phyloP scores from a whole-genome alignment of 176 grass and related monocot genomes.

The Oryza coarctata region DNA sequence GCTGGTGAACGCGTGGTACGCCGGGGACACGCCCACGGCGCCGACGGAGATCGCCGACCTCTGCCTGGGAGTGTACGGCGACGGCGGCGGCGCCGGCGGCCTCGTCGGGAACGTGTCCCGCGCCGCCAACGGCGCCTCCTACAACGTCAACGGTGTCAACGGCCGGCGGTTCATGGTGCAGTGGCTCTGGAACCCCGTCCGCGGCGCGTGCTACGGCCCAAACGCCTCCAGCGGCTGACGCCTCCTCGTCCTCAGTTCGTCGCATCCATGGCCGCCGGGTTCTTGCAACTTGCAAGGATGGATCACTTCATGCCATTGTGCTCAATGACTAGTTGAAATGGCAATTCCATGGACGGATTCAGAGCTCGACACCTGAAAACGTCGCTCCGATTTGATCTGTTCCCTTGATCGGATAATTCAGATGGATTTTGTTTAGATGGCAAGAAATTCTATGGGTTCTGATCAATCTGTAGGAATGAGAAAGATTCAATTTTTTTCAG shows the following conservation, averaged over 20 bases:
- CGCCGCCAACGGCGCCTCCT: slow-evolving; percentile 48
- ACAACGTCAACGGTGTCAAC: slow-evolving; percentile 76
- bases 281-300: background rate
- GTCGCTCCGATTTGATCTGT: background rate
- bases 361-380: background rate
- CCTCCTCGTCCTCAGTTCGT: background rate
- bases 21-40: slow-evolving; percentile 70
- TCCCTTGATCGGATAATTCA: background rate
- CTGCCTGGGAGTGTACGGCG: slow-evolving; percentile 74
- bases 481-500: background rate
- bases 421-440: background rate
- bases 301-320: slow-evolving; percentile 11
- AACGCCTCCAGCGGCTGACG: slow-evolving; percentile 53
- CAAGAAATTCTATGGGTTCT: background rate
- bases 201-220: slow-evolving; percentile 65
- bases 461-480: slow-evolving; percentile 11
- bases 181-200: slow-evolving; percentile 82
- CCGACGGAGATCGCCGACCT: slow-evolving; percentile 92
- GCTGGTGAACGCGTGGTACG: slow-evolving; percentile 84
- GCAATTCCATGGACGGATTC: background rate
- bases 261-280: background rate
- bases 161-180: slow-evolving; percentile 78
- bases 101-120: slow-evolving; percentile 65
- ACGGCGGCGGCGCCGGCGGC: slow-evolving; percentile 61
- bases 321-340: slow-evolving; percentile 34